Percentiles rank a stretch among this genome's conserved stretches.
Evolutionary conservation across 345 rosid genomes (phyloP).

Genomic region (Excoecaria agallocha): DNA sequence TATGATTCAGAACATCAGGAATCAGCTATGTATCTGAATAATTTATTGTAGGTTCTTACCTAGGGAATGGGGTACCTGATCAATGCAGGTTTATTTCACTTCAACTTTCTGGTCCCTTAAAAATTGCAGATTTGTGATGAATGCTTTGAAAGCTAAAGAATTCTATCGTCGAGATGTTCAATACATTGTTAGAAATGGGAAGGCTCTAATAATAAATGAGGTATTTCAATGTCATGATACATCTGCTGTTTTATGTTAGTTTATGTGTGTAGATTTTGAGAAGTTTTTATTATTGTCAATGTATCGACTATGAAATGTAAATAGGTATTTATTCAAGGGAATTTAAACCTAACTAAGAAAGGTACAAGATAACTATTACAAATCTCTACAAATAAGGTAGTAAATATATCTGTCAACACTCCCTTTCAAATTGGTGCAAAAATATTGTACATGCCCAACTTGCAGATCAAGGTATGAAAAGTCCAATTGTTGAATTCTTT

Average conservation of each 20-base stretch:
- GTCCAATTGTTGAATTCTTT: too few relatives aligned
- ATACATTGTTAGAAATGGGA: slow-evolving; percentile 85
- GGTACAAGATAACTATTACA: too few relatives aligned
- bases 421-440: too few relatives aligned
- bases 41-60: background rate
- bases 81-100: slow-evolving; percentile 8
- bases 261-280: too few relatives aligned
- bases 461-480: too few relatives aligned
- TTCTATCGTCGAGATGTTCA: slow-evolving; percentile 90
- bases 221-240: slow-evolving; percentile 36
- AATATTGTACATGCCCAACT: too few relatives aligned
- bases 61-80: slow-evolving; percentile 4
- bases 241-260: background rate
- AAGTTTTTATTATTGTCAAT: too few relatives aligned
- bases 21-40: background rate
- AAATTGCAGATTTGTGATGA: slow-evolving; percentile 79
- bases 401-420: too few relatives aligned
- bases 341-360: too few relatives aligned
- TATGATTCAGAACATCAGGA: background rate
- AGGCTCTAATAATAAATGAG: slow-evolving; percentile 94
- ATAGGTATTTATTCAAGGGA: too few relatives aligned
- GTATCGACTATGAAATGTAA: too few relatives aligned
- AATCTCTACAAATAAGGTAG: too few relatives aligned
- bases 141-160: slow-evolving; percentile 96
- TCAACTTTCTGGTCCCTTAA: slow-evolving; percentile 10